Evolutionary conservation across 768 basidiomycete genomes (phyloP), one percentile per base, ranked within the genome.

Genomic region (Rhizopogon rudus): DNA sequence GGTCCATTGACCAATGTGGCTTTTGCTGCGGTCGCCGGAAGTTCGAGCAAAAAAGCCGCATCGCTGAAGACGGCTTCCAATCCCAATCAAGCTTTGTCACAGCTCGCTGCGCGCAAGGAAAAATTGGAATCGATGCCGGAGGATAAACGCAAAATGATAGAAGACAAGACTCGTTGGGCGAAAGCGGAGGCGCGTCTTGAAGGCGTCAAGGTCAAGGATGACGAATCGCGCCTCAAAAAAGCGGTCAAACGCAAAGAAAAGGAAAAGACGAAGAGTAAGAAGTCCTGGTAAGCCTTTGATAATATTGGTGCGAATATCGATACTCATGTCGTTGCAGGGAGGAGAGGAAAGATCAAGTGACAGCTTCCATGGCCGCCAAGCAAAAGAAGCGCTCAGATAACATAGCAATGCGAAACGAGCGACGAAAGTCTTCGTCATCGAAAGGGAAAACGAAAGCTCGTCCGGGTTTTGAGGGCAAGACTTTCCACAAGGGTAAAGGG

Each of bases 341-440:
- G 41, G 88, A 92, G 60, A 84, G 93, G 57, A 96, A 96, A 68
- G 86, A 89, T 54, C 84, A 91, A 39, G 65, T 93, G 28, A 61
- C 79, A 3, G 78, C 83, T 10, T 78, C 86, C 20, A 49, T 49
- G 81, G 88, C 88, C 1, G 89, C 90, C 31, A 86, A 81, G 67
- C 88, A 93, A 71, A 93, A 95, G 76, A 98, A 98, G 71, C 81
- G 93, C 4, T 66, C 83, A 13, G 93, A 96, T 63, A 98, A 98
- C 64, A 89, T 98, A 62, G 88, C 92, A 0, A 83, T 80, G 75
- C 83, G 93, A 16, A 83, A 86, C 54, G 93, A 98, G 67, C 78
- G 87, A 35, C 78, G 80, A 57, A 83, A 77, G 73, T 83, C 60
- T 48, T 65, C 63, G 12, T 73, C 73, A 9, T 37, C 48, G 58